phyloP scores from a whole-genome alignment of 2,329 filamentous ascomycete species.

The Domatiomyces catenatus region DNA sequence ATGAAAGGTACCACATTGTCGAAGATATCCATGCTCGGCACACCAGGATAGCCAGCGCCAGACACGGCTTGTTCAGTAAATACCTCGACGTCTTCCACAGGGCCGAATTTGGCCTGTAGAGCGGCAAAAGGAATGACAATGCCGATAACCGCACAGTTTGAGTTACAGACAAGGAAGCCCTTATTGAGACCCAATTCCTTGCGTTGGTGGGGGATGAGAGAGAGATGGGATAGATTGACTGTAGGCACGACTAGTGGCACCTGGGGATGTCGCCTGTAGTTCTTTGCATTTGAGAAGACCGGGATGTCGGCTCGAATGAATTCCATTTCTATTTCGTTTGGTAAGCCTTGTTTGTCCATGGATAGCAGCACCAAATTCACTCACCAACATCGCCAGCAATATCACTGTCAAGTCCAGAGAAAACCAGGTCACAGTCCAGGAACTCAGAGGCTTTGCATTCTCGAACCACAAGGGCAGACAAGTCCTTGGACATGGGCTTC shows the following conservation, averaged over 20 bases:
- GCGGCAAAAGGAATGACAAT: conserved; percentile 90
- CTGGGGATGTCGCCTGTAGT: conserved; percentile 78
- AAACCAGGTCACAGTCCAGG: conserved; percentile 78
- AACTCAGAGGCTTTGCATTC: conserved; percentile 74
- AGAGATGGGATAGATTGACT: conserved; percentile 77
- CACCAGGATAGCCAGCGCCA: conserved; percentile 56
- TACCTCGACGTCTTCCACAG: conserved; percentile 60
- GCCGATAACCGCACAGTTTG: conserved; percentile 93
- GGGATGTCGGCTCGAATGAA: conserved; percentile 78
- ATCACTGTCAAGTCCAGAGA: conserved; percentile 82
- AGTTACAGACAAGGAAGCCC: conserved; percentile 94
- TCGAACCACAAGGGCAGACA: conserved; percentile 70
- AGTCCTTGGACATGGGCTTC: conserved; percentile 56
- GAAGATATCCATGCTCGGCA: conserved; percentile 85
- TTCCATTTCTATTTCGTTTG: conserved; percentile 52
- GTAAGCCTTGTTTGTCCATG: background rate
- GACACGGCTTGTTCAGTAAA: conserved; percentile 93
- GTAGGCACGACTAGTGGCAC: conserved; percentile 91
- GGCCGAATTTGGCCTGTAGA: conserved; percentile 70
- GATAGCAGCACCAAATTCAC: conserved; percentile 15
- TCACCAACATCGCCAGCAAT: conserved; percentile 81
- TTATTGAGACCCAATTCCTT: conserved; percentile 55
- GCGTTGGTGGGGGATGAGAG: conserved; percentile 78
- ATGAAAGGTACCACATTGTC: conserved; percentile 96
- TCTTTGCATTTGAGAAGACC: conserved; percentile 96